Evolutionary conservation across 768 basidiomycete species (phyloP).

Genomic region (Russula griseocarnosa): DNA sequence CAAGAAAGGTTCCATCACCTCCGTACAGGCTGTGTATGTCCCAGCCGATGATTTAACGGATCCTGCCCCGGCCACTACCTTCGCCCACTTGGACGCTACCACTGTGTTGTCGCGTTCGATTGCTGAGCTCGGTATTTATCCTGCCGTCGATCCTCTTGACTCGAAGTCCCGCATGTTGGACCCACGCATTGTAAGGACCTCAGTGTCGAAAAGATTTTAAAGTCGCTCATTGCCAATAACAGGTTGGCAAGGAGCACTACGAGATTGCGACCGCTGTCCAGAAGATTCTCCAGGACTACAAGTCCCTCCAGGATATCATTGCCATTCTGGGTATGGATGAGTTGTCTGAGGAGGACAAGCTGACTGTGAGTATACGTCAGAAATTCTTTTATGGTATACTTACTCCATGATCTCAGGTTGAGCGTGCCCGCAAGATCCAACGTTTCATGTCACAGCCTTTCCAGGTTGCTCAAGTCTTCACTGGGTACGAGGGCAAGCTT

Average conservation of each 20-base stretch:
- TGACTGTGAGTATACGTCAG: slow-evolving; percentile 64
- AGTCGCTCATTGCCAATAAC: slow-evolving; percentile 1
- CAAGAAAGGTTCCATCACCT: slow-evolving; percentile 99
- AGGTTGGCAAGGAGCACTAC: slow-evolving; percentile 92
- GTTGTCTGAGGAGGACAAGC: slow-evolving; percentile 99
- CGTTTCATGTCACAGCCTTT: slow-evolving; percentile 99
- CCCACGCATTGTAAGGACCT: slow-evolving; percentile 83
- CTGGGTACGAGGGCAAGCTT: slow-evolving; percentile 97
- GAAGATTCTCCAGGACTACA: slow-evolving; percentile 97
- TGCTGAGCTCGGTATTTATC: slow-evolving; percentile 98
- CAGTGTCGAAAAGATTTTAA: not conserved
- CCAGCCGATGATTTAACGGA: slow-evolving; percentile 99
- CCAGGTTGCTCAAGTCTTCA: slow-evolving; percentile 99
- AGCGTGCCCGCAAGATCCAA: slow-evolving; percentile 97
- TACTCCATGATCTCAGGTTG: slow-evolving; percentile 54
- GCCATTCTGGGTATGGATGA: slow-evolving; percentile 99
- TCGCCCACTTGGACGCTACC: slow-evolving; percentile 99
- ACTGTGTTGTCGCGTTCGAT: slow-evolving; percentile 99
- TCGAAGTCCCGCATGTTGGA: slow-evolving; percentile 99
- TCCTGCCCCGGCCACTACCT: slow-evolving; percentile 98
- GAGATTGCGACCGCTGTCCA: slow-evolving; percentile 93
- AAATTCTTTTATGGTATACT: not conserved
- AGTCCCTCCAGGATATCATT: slow-evolving; percentile 98
- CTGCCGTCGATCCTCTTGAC: slow-evolving; percentile 98
- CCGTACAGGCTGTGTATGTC: slow-evolving; percentile 99